phyloP scores from a whole-genome alignment of 805 yeast species.

The Candida corydali region DNA sequence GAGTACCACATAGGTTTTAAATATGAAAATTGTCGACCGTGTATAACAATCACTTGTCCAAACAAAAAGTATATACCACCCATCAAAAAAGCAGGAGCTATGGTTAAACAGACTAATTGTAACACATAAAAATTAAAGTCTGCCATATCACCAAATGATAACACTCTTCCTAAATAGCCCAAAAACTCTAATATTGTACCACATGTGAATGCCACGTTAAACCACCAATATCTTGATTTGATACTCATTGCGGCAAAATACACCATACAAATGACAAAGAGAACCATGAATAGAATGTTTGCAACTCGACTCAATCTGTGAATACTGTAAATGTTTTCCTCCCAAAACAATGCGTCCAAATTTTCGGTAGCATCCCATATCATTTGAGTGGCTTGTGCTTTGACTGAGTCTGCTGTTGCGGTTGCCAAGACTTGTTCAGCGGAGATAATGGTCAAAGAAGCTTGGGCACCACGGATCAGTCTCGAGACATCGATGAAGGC shows the following conservation, averaged over 20 bases:
- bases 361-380: slow-evolving; percentile 27
- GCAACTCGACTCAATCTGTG: slow-evolving; percentile 22
- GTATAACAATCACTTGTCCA: slow-evolving; percentile 32
- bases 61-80: slow-evolving; percentile 36
- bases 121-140: slow-evolving; percentile 19
- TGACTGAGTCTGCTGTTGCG: slow-evolving; percentile 24
- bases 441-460: slow-evolving; percentile 26
- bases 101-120: slow-evolving; percentile 29
- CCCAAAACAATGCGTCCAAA: slow-evolving; percentile 21
- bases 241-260: slow-evolving; percentile 20
- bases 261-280: slow-evolving; percentile 20
- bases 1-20: slow-evolving; percentile 39
- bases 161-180: slow-evolving; percentile 34
- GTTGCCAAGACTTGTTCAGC: slow-evolving; percentile 33
- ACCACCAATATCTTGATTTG: slow-evolving; percentile 33
- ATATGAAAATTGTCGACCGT: slow-evolving; percentile 31
- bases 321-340: slow-evolving; percentile 29
- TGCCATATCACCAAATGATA: slow-evolving; percentile 22
- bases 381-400: slow-evolving; percentile 26
- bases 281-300: slow-evolving; percentile 23
- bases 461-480: slow-evolving; percentile 28
- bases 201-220: slow-evolving; percentile 27
- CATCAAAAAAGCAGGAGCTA: slow-evolving; percentile 39
- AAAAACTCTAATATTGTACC: slow-evolving; percentile 29
- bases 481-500: slow-evolving; percentile 17